These are phyloP conservation scores for Lactuca sativa DNA, from an alignment of 129 eudicot genomes.

Conservation along the genomic window DNA sequence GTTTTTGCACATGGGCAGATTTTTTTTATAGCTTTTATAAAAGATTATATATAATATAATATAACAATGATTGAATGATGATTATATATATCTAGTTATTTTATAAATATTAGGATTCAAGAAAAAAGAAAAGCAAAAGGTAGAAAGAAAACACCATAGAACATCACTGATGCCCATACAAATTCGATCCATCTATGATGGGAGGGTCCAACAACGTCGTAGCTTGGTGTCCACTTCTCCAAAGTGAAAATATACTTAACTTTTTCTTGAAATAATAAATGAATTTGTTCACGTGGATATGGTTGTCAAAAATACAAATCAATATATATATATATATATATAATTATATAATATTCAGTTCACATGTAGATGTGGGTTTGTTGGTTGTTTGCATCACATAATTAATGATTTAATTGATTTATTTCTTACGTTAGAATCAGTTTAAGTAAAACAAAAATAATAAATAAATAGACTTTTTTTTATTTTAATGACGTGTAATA, in stretches of 20 bases:
- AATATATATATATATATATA: background rate
- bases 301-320: background rate
- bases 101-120: background rate
- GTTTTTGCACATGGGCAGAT: background rate
- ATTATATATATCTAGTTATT: background rate
- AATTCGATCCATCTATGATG: conserved; percentile 23
- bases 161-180: conserved; percentile 33
- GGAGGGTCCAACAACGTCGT: conserved; percentile 28
- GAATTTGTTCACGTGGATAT: conserved; percentile 25
- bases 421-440: background rate
- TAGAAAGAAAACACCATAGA: conserved; percentile 11
- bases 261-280: conserved; percentile 4
- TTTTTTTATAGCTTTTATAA: too few species aligned
- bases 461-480: background rate
- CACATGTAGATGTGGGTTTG: conserved; percentile 28
- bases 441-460: background rate
- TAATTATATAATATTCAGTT: background rate
- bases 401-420: conserved; percentile 10
- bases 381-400: conserved; percentile 36
- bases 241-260: background rate
- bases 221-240: conserved; percentile 13
- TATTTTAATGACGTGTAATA: conserved; percentile 2
- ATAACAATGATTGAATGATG: background rate
- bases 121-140: background rate
- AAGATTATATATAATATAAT: too few species aligned